A percentile compares a stretch with the other conserved stretches of the same genome.
phyloP scores from a whole-genome alignment of 2,329 filamentous ascomycete species.

The Bimuria novae-zelandiae region DNA sequence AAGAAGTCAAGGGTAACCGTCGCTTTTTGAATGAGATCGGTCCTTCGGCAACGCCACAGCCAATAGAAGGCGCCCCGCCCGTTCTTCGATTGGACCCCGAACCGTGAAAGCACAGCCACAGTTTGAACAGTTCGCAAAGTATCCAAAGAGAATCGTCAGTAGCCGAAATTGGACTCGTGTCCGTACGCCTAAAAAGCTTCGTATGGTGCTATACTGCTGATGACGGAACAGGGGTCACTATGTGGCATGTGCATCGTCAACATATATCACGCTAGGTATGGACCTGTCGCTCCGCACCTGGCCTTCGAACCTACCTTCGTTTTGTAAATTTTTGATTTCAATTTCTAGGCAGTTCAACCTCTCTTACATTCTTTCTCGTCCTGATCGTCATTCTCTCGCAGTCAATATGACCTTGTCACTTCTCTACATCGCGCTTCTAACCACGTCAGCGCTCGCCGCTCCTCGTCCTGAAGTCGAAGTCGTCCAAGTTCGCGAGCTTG shows the following conservation, averaged over 20 bases:
- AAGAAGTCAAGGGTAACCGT: background rate
- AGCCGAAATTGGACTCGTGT: background rate
- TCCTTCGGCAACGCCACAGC: background rate
- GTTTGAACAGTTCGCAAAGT: too few species aligned
- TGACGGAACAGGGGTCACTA: background rate
- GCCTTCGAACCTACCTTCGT: background rate
- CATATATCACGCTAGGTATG: background rate
- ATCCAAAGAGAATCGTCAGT: background rate
- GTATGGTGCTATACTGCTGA: background rate
- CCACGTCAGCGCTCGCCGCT: constrained; percentile 5
- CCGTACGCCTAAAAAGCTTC: constrained; percentile 2
- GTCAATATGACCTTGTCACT: constrained; percentile 7
- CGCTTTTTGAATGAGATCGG: too few species aligned
- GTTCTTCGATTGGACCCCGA: background rate
- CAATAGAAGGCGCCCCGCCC: background rate
- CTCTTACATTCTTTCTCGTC: background rate
- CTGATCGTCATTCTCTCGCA: background rate
- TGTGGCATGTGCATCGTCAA: background rate
- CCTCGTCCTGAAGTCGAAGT: constrained; percentile 9
- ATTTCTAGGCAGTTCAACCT: background rate
- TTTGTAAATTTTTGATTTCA: background rate
- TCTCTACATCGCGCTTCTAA: constrained; percentile 4
- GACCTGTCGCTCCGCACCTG: background rate
- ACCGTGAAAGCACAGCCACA: background rate
- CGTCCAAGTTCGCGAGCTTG: constrained; percentile 12